Evolutionary conservation across 73 alveolate genomes (phyloP), one percentile per base, ranked within the genome.

Genomic region (Blepharisma japonicum): DNA sequence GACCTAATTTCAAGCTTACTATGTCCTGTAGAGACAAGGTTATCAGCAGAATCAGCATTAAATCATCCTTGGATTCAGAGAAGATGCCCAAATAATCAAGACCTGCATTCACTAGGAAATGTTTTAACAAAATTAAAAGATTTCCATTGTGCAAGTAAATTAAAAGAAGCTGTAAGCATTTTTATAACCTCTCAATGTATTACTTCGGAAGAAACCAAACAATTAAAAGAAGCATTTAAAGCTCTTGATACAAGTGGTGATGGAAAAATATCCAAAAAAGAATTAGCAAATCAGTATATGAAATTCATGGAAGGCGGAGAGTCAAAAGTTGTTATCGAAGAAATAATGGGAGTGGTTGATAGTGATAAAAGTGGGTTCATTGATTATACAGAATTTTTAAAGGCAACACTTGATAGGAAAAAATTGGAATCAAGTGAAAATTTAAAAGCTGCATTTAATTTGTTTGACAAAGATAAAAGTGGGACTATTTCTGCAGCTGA

Each of bases 21-120:
- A 71, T 77, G 87, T 68, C 27, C 92, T 94, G 39, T 14, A 25
- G 93, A 81, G 68, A 78, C 78, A 54, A 56, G 97, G 56, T 82
- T 81, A 18, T 76, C 91, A 55, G 93, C 96, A 27, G 84, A 61
- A 39, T 90, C 90, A 72, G 98, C 95, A 51, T 80, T 90, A 23
- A 45, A 90, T 23, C 98, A 93, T 68, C 84, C 86, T n/a, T 92
- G 96, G 95, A 77, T 92, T 42, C 89, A 77, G 71, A 70, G 50
- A 42, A 11, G n/a, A n/a, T 39, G 25, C 11, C 32, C 45, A 1
- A 6, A 48, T 47, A 50, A 51, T n/a, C 18, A 47, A 20, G 76
- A 68, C 42, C 45, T 39, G 50, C 32, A 77, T 21, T 48, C 51
- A 14, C 20, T 77, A 23, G 38, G 45, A 54, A 51, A 32, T 18